These are phyloP conservation scores for Lactifluus subvellereus DNA, from an alignment of 768 basidiomycete species.

Conservation along the genomic window DNA sequence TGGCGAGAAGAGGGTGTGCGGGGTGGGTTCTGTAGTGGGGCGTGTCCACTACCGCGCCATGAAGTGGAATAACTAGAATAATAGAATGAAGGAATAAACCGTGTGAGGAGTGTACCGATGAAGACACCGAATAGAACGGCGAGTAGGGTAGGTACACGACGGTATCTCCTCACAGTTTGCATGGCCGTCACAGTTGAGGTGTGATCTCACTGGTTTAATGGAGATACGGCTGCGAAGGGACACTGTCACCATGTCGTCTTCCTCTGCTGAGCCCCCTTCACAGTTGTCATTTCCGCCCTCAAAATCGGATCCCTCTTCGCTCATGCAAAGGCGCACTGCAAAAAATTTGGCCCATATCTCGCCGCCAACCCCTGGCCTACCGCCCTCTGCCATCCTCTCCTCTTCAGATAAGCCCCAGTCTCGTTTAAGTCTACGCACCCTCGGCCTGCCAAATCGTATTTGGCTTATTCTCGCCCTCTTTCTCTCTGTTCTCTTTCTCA, in stretches of 20 bases:
- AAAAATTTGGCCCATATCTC: conserved; percentile 55
- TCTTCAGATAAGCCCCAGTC: conserved; percentile 42
- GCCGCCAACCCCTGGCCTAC: conserved; percentile 35
- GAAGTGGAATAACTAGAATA: conserved; percentile 32
- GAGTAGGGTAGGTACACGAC: conserved; percentile 43
- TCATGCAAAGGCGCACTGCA: conserved; percentile 56
- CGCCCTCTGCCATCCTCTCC: conserved; percentile 40
- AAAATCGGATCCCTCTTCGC: conserved; percentile 12
- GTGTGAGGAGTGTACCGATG: conserved; percentile 49
- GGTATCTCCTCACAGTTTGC: conserved; percentile 1
- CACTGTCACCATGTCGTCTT: conserved; percentile 5
- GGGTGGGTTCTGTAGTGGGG: conserved; percentile 41
- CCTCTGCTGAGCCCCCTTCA: conserved; percentile 10
- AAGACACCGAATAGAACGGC: conserved; percentile 58
- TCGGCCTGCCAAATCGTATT: conserved; percentile 64
- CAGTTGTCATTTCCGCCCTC: conserved; percentile 9
- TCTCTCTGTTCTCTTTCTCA: conserved; percentile 48
- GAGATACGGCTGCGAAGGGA: too few species aligned
- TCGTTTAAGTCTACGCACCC: conserved; percentile 48
- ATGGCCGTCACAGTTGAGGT: conserved; percentile 13
- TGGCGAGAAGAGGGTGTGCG: conserved; percentile 50
- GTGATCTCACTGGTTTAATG: background rate
- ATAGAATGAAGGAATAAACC: conserved; percentile 3
- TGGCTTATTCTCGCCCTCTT: conserved; percentile 55
- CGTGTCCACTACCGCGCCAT: conserved; percentile 49